Evolutionary conservation across 1,284 basidiomycete genomes (phyloP), one percentile per base, ranked within the genome.

Genomic region (Stygiomarasmius scandens): DNA sequence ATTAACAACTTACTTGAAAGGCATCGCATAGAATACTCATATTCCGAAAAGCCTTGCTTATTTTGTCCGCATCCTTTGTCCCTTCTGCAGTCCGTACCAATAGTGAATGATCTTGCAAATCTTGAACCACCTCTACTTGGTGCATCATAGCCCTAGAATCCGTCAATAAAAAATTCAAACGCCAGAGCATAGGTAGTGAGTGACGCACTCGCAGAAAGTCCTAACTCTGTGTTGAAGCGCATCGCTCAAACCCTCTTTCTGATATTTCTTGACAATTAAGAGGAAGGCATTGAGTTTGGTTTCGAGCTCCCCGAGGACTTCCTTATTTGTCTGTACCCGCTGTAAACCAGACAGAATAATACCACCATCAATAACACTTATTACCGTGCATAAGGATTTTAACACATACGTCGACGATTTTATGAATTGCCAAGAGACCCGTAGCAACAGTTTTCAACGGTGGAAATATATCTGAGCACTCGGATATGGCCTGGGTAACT

Each of bases 381-480:
- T 27, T 19, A 32, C 5, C 4, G 38, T 8, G 38, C 3, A 20
- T n/a, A n/a, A n/a, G n/a, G n/a, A n/a, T n/a, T n/a, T n/a, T 24
- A 16, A 16, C 22, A 46, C 52, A 20, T 24, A 54, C 52, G 23
- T 54, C 52, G 14, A 27, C 38, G 22, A 27, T 20, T 19, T 54
- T 29, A 19, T 8, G 6, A 45, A 54, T 46, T 22, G 19, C 12
- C 22, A 45, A 27, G 22, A 54, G n/a, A 16, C 10, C 43, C 14
- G 8, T 41, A 19, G 52, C 41, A 16, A 41, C 52, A 25, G 41
- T 54, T 24, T 54, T 54, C 20, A 54, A 23, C 6, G 52, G 52
- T 16, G 22, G 24, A 19, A 54, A 54, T 29, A 45, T 45, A 24
- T 54, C 52, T 10, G 52, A 54, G 22, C 41, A 45, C 23, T 54